Percentiles rank a stretch among this genome's conserved stretches.
phyloP scores from a whole-genome alignment of 768 basidiomycete genomes.

The Amanita rimosa region DNA sequence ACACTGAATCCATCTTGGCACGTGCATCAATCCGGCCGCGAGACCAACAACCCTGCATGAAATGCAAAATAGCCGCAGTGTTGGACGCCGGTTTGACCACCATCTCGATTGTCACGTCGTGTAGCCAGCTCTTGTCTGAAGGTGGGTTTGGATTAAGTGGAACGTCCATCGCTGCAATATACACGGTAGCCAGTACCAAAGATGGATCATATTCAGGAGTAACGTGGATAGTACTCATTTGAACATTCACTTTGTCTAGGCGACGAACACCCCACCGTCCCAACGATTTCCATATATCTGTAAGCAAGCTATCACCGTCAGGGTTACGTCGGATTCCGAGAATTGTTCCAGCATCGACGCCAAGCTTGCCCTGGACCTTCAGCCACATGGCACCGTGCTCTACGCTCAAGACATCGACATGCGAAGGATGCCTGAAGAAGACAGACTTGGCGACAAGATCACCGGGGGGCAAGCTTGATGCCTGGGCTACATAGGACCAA shows the following conservation, averaged over 20 bases:
- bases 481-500: conserved; percentile 54
- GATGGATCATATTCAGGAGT: conserved; percentile 29
- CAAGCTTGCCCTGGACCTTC: conserved; percentile 42
- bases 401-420: conserved; percentile 49
- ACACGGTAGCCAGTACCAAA: conserved; percentile 33
- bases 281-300: conserved; percentile 49
- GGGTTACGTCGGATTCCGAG: conserved; percentile 40
- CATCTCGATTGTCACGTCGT: conserved; percentile 37
- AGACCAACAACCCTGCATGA: conserved; percentile 49
- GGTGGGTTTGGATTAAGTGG: conserved; percentile 45
- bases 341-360: conserved; percentile 55
- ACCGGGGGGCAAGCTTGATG: conserved; percentile 41
- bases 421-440: conserved; percentile 47
- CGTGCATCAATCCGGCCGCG: conserved; percentile 34
- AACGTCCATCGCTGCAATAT: conserved; percentile 37
- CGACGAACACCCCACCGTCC: conserved; percentile 56
- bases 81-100: conserved; percentile 44
- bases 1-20: conserved; percentile 29
- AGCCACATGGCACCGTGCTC: conserved; percentile 48
- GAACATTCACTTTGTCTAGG: conserved; percentile 45
- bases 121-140: conserved; percentile 45
- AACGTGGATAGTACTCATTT: conserved; percentile 39
- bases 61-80: conserved; percentile 32
- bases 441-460: conserved; percentile 46
- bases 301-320: conserved; percentile 31